These are phyloP conservation scores for Chlorella sp. DNA, from an alignment of 139 green algal species.

Conservation along the genomic window DNA sequence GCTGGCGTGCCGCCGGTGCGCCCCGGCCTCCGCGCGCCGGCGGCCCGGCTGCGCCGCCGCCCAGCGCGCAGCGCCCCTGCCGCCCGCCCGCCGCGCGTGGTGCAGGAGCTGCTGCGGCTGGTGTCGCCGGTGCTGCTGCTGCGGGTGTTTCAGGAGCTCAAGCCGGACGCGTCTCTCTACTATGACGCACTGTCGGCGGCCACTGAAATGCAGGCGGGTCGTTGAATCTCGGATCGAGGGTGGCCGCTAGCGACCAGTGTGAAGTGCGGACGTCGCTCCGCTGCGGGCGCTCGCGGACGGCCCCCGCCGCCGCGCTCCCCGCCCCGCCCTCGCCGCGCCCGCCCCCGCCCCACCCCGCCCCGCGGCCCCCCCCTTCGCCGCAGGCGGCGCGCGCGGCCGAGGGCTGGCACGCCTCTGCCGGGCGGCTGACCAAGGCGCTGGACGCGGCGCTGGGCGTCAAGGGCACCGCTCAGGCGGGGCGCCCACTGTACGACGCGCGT, in stretches of 20 bases:
- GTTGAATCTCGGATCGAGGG: too few relatives aligned
- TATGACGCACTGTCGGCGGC: constrained; percentile 3
- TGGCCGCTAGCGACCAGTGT: too few relatives aligned
- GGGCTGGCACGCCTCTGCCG: background rate
- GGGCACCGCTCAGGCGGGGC: constrained; percentile 19
- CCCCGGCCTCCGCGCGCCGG: too few relatives aligned
- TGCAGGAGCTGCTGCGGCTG: constrained; percentile 19
- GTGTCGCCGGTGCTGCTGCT: constrained; percentile 44
- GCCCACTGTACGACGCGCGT: constrained; percentile 38
- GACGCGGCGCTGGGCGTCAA: constrained; percentile 24
- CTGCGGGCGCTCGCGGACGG: too few relatives aligned
- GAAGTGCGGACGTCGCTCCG: too few relatives aligned
- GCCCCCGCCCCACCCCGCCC: too few relatives aligned
- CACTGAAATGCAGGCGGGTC: background rate
- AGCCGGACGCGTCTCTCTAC: constrained; percentile 14
- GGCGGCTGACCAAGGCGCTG: background rate
- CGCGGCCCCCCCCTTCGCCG: background rate
- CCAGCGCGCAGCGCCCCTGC: too few relatives aligned
- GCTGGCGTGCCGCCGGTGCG: too few relatives aligned
- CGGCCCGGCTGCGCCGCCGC: too few relatives aligned
- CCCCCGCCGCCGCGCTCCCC: too few relatives aligned
- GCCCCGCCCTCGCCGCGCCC: too few relatives aligned
- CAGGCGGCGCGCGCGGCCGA: background rate
- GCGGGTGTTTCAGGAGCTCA: constrained; percentile 46
- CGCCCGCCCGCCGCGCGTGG: too few relatives aligned